These are phyloP conservation scores for Talaromyces pinophilus DNA, from an alignment of 2,329 filamentous ascomycete species.

Conservation along the genomic window DNA sequence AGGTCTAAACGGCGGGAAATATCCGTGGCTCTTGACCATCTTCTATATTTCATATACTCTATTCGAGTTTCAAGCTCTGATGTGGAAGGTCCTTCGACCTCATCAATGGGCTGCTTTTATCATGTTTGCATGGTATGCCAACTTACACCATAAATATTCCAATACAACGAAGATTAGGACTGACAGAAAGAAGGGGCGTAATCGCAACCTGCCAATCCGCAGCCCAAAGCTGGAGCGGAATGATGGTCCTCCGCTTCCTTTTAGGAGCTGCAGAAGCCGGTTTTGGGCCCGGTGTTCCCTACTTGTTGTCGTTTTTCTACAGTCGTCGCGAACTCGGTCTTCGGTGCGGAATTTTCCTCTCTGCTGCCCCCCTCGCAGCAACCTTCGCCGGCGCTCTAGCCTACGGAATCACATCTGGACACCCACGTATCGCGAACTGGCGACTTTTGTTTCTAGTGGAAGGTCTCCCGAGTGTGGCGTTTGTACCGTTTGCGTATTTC, in stretches of 20 bases:
- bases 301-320: slow-evolving; percentile 61
- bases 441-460: slow-evolving; percentile 66
- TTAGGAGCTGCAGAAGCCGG: slow-evolving; percentile 51
- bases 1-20: slow-evolving; percentile 48
- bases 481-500: slow-evolving; percentile 58
- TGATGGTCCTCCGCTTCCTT: slow-evolving; percentile 54
- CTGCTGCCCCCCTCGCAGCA: slow-evolving; percentile 69
- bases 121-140: slow-evolving; percentile 44
- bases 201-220: slow-evolving; percentile 51
- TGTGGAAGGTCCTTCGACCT: slow-evolving; percentile 49
- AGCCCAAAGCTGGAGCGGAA: slow-evolving; percentile 46
- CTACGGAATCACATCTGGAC: slow-evolving; percentile 64
- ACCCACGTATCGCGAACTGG: slow-evolving; percentile 62
- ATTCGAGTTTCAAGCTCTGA: slow-evolving; percentile 45
- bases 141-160: neutral
- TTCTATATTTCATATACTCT: slow-evolving; percentile 55
- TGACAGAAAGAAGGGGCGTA: slow-evolving; percentile 44
- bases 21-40: slow-evolving; percentile 55
- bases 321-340: slow-evolving; percentile 58
- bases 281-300: slow-evolving; percentile 51
- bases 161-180: too few relatives aligned
- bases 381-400: slow-evolving; percentile 72
- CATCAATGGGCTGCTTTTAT: slow-evolving; percentile 48
- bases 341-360: slow-evolving; percentile 57
- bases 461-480: slow-evolving; percentile 60